Evolutionary conservation across 148 eudicot species (phyloP).

Genomic region (Chenopodium formosanum): DNA sequence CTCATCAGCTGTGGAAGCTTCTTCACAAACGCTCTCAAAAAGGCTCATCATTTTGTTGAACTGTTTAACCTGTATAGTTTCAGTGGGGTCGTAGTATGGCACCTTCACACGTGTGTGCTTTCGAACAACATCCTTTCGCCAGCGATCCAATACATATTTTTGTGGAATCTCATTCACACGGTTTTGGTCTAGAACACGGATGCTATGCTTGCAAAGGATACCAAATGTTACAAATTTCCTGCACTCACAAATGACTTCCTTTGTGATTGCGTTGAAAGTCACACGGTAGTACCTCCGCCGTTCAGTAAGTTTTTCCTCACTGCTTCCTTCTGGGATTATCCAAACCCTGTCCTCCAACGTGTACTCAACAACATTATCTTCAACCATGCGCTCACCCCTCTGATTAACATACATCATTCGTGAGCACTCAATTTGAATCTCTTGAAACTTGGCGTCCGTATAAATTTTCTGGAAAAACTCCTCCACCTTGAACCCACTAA

Average conservation of each 20-base stretch:
- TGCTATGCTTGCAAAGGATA: background rate
- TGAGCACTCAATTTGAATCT: too few species aligned
- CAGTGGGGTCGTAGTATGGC: background rate
- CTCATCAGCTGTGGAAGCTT: too few species aligned
- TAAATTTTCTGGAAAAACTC: too few species aligned
- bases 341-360: background rate
- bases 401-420: too few species aligned
- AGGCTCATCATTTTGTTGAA: too few species aligned
- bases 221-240: background rate
- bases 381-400: too few species aligned
- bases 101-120: background rate
- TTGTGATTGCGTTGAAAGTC: background rate
- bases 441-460: too few species aligned
- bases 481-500: too few species aligned
- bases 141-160: background rate
- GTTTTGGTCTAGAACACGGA: background rate
- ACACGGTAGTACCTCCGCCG: too few species aligned
- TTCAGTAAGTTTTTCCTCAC: background rate
- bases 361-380: too few species aligned
- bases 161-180: background rate
- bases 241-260: background rate
- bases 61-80: too few species aligned
- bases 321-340: background rate
- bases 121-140: background rate
- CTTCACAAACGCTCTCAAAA: too few species aligned